Evolutionary conservation across 805 yeast species (phyloP).

Genomic region (Starmerella floricola): DNA sequence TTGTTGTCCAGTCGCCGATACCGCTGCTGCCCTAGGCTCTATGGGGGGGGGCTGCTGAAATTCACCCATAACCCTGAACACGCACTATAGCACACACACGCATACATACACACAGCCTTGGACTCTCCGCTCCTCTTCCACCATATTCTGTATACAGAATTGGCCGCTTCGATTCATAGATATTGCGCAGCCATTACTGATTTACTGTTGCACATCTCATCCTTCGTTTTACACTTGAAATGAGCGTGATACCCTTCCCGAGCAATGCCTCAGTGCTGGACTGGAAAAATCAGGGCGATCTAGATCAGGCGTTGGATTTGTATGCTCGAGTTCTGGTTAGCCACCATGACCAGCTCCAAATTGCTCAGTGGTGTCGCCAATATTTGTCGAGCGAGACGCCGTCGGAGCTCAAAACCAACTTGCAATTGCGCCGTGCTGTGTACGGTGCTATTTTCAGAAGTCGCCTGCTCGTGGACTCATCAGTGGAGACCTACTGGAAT

Average conservation of each 20-base stretch:
- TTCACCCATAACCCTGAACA: too few species aligned
- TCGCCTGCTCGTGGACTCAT: slow-evolving; percentile 6
- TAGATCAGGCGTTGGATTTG: slow-evolving; percentile 3
- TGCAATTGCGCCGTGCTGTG: slow-evolving; percentile 13
- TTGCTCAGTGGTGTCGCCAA: slow-evolving; percentile 5
- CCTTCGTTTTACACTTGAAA: too few species aligned
- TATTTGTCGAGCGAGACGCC: neutral
- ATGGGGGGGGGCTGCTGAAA: neutral
- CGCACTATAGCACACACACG: too few species aligned
- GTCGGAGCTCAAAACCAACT: neutral
- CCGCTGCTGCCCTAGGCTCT: neutral
- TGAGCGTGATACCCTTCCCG: too few species aligned
- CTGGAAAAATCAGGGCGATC: neutral
- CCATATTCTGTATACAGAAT: too few species aligned
- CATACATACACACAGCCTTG: too few species aligned
- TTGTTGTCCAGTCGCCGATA: neutral
- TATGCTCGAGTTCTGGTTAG: slow-evolving; percentile 2
- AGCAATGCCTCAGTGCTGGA: too few species aligned
- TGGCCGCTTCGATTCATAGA: too few species aligned
- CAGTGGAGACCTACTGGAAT: slow-evolving; percentile 24
- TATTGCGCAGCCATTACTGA: too few species aligned
- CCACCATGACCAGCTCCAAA: neutral
- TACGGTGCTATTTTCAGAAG: slow-evolving; percentile 6
- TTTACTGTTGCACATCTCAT: too few species aligned
- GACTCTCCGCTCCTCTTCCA: too few species aligned